Conservation (phyloP, 148 eudicot genomes). For the Euryodendron excelsum region DNA sequence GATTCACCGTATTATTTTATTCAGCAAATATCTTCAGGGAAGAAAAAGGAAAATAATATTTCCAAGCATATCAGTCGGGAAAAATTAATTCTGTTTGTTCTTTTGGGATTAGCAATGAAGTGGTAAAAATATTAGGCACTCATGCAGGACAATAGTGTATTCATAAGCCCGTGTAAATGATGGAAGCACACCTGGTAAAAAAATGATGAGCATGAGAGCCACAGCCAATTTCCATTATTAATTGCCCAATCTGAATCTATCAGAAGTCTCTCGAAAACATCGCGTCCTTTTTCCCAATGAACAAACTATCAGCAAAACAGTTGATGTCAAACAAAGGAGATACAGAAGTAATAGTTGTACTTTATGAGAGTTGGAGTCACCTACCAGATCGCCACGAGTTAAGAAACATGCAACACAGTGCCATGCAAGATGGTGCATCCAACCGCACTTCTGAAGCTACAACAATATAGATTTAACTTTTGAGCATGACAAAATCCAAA, state of each 20-base stretch:
- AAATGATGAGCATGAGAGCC: conserved; percentile 95
- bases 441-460: conserved; percentile 90
- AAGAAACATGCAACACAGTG: conserved; percentile 94
- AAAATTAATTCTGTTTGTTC: too few relatives aligned
- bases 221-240: conserved; percentile 91
- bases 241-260: conserved; percentile 93
- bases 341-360: background rate
- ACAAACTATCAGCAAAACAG: conserved; percentile 51
- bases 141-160: background rate
- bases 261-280: conserved; percentile 87
- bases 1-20: too few relatives aligned
- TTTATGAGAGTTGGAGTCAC: background rate
- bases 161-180: background rate
- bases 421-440: conserved; percentile 98
- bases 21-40: too few relatives aligned
- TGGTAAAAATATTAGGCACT: too few relatives aligned
- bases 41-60: too few relatives aligned
- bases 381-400: conserved; percentile 91
- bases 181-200: conserved; percentile 66
- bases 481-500: background rate
- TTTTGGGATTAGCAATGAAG: too few relatives aligned
- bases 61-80: too few relatives aligned
- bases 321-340: conserved; percentile 5
- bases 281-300: conserved; percentile 98
- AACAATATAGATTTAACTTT: conserved; percentile 4